Conservation (phyloP, 768 basidiomycete genomes). For the Lactarius akahatsu region DNA sequence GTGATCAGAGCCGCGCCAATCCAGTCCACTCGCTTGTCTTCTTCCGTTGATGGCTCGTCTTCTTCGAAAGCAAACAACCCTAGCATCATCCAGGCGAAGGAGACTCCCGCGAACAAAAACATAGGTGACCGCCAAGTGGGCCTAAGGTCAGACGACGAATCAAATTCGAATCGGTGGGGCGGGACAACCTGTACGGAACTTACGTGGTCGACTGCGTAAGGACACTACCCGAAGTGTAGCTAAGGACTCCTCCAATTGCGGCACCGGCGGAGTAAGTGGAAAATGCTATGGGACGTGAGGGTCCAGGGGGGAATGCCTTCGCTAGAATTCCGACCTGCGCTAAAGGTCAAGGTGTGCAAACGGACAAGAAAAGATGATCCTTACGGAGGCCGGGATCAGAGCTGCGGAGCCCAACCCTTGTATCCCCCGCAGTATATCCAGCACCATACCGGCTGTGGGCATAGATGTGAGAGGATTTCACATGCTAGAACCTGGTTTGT, state of each 20-base stretch:
- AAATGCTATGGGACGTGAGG: conserved; percentile 72
- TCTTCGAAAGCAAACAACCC: conserved; percentile 60
- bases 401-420: conserved; percentile 83
- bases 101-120: conserved; percentile 60
- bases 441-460: conserved; percentile 50
- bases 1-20: conserved; percentile 68
- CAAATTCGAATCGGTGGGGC: neutral
- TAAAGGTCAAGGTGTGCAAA: conserved; percentile 9
- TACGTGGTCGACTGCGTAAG: conserved; percentile 44
- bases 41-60: conserved; percentile 43
- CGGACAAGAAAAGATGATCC: conserved; percentile 25
- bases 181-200: neutral
- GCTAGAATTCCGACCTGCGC: conserved; percentile 78
- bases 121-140: conserved; percentile 67
- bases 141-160: conserved; percentile 4
- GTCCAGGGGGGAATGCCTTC: conserved; percentile 66
- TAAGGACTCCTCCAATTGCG: conserved; percentile 75
- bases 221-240: conserved; percentile 68
- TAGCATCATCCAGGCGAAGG: conserved; percentile 49
- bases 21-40: conserved; percentile 64
- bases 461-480: neutral
- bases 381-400: conserved; percentile 68
- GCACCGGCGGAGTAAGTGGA: conserved; percentile 84
- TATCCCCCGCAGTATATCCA: conserved; percentile 72
- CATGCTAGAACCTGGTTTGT: neutral